A percentile compares a stretch with the other conserved stretches of the same genome.
phyloP scores from a whole-genome alignment of 768 basidiomycete species.

The Boletus bicolor region DNA sequence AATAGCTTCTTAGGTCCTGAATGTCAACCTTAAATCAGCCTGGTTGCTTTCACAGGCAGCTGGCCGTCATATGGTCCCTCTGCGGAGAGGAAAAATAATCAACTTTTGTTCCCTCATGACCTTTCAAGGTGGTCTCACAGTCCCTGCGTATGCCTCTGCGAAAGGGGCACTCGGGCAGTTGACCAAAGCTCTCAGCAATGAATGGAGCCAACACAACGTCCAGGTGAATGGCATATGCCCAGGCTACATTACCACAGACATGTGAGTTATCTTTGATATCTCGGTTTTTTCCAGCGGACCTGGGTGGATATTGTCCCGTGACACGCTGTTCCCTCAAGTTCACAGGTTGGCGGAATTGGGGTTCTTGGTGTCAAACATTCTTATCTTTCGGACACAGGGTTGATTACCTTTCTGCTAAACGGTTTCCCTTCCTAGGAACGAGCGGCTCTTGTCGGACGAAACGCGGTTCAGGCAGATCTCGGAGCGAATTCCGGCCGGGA shows the following conservation, averaged over 20 bases:
- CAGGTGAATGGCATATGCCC: slow-evolving; percentile 88
- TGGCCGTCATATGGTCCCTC: slow-evolving; percentile 86
- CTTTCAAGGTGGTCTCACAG: slow-evolving; percentile 58
- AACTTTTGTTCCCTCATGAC: slow-evolving; percentile 57
- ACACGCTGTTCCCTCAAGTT: slow-evolving; percentile 1
- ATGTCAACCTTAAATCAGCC: slow-evolving; percentile 84
- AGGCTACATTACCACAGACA: slow-evolving; percentile 87
- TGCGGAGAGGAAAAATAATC: slow-evolving; percentile 67
- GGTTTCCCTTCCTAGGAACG: slow-evolving; percentile 47
- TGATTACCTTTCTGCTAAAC: slow-evolving; percentile 12
- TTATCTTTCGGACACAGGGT: slow-evolving; percentile 5
- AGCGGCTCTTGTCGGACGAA: slow-evolving; percentile 59
- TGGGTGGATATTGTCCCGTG: slow-evolving; percentile 5
- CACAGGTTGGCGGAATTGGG: slow-evolving; percentile 6
- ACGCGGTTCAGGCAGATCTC: slow-evolving; percentile 62
- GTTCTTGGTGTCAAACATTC: slow-evolving; percentile 1
- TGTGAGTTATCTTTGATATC: slow-evolving; percentile 45
- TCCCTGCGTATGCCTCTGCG: slow-evolving; percentile 90
- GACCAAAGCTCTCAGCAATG: slow-evolving; percentile 89
- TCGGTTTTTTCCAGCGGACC: slow-evolving; percentile 1
- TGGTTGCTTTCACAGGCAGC: slow-evolving; percentile 85
- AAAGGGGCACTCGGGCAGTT: slow-evolving; percentile 85
- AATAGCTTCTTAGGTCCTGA: slow-evolving; percentile 55
- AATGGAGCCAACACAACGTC: slow-evolving; percentile 86
- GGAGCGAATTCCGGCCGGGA: slow-evolving; percentile 64